Conservation (phyloP, 139 green algal species). For the Chlorella ohadii region DNA sequence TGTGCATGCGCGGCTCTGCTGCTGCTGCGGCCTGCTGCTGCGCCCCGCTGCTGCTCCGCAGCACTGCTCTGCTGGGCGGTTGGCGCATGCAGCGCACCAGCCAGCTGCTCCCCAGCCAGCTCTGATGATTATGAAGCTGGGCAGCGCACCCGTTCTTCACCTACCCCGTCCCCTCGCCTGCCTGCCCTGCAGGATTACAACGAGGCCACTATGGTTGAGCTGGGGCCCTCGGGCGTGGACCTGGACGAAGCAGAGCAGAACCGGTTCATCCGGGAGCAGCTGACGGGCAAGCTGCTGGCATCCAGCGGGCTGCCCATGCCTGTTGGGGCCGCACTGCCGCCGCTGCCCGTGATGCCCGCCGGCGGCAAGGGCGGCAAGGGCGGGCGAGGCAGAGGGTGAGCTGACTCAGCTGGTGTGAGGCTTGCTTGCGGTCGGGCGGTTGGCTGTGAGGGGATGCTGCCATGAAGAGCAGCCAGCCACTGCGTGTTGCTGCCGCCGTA, state of each 20-base stretch:
- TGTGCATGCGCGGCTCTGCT: background rate
- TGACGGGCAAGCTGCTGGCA: conserved; percentile 30
- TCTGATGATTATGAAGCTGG: no score
- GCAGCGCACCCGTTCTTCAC: no score
- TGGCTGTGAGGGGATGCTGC: no score
- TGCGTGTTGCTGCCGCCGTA: no score
- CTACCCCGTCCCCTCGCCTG: no score
- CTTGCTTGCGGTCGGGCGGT: no score
- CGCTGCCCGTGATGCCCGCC: no score
- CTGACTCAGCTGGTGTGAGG: background rate
- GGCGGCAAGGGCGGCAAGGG: background rate
- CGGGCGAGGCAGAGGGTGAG: conserved; percentile 21
- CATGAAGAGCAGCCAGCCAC: no score
- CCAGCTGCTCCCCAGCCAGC: no score
- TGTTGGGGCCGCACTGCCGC: no score
- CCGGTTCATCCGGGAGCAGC: conserved; percentile 14
- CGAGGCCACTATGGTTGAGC: conserved; percentile 36
- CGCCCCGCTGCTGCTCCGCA: background rate
- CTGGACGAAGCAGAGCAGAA: conserved; percentile 38
- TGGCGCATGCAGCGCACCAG: background rate
- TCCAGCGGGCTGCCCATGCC: background rate
- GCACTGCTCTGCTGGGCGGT: no score
- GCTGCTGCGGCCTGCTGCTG: background rate
- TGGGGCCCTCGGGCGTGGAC: background rate
- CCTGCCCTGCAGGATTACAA: conserved; percentile 42